These are phyloP conservation scores for Aspergillus novoparasiticus DNA, from an alignment of 2,329 filamentous ascomycete species.

Conservation along the genomic window DNA sequence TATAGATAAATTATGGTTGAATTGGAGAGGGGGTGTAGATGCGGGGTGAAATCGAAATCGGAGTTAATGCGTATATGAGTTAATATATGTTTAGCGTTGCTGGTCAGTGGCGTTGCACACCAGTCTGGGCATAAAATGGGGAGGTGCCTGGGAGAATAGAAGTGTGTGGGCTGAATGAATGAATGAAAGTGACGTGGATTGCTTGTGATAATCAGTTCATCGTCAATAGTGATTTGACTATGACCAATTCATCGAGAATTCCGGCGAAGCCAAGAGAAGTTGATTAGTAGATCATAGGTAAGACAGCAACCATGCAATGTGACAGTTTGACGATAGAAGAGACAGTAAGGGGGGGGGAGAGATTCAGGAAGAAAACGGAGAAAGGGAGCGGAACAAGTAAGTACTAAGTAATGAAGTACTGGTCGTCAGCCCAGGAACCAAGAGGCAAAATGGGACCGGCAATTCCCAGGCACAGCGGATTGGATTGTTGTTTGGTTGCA, in stretches of 20 bases:
- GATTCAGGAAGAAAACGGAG: conserved; percentile 1
- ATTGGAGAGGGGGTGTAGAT: not conserved
- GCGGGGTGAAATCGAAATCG: conserved; percentile 4
- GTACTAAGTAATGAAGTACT: not conserved
- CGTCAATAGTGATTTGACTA: conserved; percentile 10
- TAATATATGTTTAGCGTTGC: not conserved
- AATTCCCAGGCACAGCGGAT: not conserved
- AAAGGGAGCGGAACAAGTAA: not conserved
- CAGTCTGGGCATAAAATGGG: not conserved
- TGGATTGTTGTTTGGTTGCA: not conserved
- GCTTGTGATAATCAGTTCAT: conserved; percentile 25
- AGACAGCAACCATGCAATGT: not conserved
- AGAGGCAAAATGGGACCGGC: conserved; percentile 4
- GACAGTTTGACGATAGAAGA: not conserved
- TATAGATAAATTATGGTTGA: not conserved
- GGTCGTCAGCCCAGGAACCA: not conserved
- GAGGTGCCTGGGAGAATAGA: not conserved
- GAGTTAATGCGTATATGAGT: not conserved
- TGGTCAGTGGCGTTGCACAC: conserved; percentile 3
- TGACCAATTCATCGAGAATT: conserved; percentile 20
- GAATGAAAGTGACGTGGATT: conserved; percentile 20
- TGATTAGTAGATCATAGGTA: not conserved
- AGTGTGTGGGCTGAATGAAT: conserved; percentile 7
- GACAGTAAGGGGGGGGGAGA: not conserved
- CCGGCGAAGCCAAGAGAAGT: conserved; percentile 19